A percentile compares a stretch with the other conserved stretches of the same genome.
Conservation (phyloP, 805 yeast species). For the Yamadazyma nakazawae region DNA sequence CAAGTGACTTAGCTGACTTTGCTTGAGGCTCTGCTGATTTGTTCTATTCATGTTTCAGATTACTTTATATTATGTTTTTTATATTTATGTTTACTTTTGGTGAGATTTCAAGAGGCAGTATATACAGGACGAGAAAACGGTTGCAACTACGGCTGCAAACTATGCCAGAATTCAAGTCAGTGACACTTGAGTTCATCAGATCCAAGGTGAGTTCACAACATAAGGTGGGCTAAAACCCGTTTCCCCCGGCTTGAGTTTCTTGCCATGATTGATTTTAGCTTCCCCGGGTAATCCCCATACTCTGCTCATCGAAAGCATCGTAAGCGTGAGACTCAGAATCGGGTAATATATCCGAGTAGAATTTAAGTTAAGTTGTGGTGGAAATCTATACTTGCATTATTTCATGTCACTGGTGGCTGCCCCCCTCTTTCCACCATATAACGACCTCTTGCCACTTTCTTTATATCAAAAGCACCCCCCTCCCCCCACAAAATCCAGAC, state of each 20-base stretch:
- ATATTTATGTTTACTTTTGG: background rate
- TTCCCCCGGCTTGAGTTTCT: no score
- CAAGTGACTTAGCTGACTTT: conserved; percentile 39
- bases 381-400: no score
- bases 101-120: background rate
- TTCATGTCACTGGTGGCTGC: no score
- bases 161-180: background rate
- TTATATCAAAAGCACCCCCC: no score
- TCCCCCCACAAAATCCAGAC: background rate
- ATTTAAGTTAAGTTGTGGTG: no score
- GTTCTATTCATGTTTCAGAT: background rate
- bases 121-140: background rate
- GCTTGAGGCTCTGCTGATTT: conserved; percentile 6
- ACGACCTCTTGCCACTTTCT: no score
- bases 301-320: background rate
- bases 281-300: conserved; percentile 2
- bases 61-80: background rate
- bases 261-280: no score
- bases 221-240: no score
- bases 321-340: no score
- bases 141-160: background rate
- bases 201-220: no score
- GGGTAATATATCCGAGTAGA: no score
- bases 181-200: background rate
- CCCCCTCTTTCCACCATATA: no score